Conservation (phyloP, 768 basidiomycete genomes). For the Auricularia sp. region DNA sequence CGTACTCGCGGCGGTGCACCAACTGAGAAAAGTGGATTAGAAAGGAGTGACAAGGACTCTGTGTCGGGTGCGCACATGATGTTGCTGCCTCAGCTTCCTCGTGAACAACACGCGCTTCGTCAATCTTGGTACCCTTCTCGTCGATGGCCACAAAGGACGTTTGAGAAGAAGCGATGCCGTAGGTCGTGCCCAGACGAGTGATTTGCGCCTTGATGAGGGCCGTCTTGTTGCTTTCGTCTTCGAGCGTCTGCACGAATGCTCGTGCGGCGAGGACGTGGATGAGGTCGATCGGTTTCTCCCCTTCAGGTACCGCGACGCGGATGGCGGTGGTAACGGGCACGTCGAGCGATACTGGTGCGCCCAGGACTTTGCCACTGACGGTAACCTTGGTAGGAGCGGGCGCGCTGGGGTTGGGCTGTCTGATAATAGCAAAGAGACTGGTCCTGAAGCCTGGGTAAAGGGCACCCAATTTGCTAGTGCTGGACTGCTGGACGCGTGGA, state of each 20-base stretch:
- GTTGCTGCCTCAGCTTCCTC: not conserved
- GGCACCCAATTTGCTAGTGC: not conserved
- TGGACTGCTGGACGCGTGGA: constrained; percentile 10
- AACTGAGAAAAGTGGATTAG: too few species aligned
- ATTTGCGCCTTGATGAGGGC: constrained; percentile 28
- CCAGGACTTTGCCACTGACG: constrained; percentile 8
- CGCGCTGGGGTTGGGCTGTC: not conserved
- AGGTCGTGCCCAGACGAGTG: constrained; percentile 39
- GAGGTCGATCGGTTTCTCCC: not conserved
- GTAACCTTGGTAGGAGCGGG: constrained; percentile 1
- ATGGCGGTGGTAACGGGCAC: constrained; percentile 8
- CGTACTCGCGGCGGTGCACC: too few species aligned
- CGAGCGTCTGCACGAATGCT: constrained; percentile 42
- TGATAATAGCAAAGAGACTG: constrained; percentile 12
- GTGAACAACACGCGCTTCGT: not conserved
- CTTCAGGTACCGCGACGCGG: not conserved
- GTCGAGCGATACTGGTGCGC: constrained; percentile 9
- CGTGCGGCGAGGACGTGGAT: constrained; percentile 49
- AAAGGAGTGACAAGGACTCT: too few species aligned
- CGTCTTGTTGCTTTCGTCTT: constrained; percentile 17
- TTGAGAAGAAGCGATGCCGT: constrained; percentile 41
- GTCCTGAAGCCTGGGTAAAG: constrained; percentile 10
- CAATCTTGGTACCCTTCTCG: constrained; percentile 4
- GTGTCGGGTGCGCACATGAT: too few species aligned
- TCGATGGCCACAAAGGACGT: constrained; percentile 53